Evolutionary conservation across 176 grass and related monocot species (phyloP).

Genomic region (Oryza officinalis): DNA sequence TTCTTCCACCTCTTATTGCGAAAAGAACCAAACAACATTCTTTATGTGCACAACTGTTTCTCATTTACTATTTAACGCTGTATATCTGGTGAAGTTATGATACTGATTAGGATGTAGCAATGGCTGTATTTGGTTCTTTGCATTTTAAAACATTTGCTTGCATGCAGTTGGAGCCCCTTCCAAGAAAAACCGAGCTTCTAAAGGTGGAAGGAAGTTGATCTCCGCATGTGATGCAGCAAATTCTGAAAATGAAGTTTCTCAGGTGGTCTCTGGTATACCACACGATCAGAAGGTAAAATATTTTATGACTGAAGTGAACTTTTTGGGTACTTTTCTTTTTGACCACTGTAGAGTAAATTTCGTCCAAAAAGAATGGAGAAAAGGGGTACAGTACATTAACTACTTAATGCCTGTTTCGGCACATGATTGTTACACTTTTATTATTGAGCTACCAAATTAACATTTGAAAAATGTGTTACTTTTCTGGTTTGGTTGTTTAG

Average conservation of each 20-base stretch:
- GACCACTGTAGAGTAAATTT: background rate
- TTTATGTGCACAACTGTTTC: background rate
- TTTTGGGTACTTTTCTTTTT: background rate
- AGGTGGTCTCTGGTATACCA: background rate
- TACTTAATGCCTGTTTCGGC: background rate
- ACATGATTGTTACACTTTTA: background rate
- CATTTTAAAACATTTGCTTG: background rate
- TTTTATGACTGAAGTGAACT: conserved; percentile 4
- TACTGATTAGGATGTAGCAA: background rate
- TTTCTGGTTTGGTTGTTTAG: background rate
- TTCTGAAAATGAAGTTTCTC: conserved; percentile 38
- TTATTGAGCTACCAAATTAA: background rate
- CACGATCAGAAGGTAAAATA: conserved; percentile 35
- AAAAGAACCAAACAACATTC: background rate
- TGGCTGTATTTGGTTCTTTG: conserved; percentile 23
- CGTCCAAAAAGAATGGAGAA: background rate
- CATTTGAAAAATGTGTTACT: background rate
- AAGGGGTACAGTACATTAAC: background rate
- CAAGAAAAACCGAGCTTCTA: conserved; percentile 32
- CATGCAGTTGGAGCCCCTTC: conserved; percentile 31
- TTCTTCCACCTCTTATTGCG: background rate
- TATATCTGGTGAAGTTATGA: background rate
- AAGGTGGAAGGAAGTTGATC: conserved; percentile 34
- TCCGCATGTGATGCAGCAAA: conserved; percentile 11
- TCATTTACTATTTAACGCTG: background rate